phyloP scores from a whole-genome alignment of 768 basidiomycete species.

The Collybia nuda region DNA sequence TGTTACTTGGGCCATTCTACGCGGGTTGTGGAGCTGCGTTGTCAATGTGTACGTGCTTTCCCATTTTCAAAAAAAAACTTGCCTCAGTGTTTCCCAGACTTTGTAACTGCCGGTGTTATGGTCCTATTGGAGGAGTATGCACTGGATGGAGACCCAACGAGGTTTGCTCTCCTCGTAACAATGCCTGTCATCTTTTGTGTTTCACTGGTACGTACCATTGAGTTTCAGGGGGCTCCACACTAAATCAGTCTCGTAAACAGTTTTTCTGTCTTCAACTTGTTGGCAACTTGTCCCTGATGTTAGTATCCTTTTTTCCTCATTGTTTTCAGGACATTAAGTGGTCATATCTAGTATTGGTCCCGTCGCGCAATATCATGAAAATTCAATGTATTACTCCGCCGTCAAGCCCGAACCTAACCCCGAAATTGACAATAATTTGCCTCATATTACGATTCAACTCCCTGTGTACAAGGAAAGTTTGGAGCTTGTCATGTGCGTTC shows the following conservation, averaged over 20 bases:
- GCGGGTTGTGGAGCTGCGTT: conserved; percentile 67
- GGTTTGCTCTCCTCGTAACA: conserved; percentile 68
- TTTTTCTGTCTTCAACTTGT: conserved; percentile 78
- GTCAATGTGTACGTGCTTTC: conserved; percentile 49
- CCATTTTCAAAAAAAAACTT: background rate
- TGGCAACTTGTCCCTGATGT: conserved; percentile 62
- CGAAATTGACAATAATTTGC: conserved; percentile 65
- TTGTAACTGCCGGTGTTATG: conserved; percentile 57
- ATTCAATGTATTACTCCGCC: conserved; percentile 82
- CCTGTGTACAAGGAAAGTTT: conserved; percentile 88
- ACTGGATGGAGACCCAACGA: conserved; percentile 57
- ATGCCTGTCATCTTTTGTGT: conserved; percentile 76
- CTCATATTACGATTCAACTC: conserved; percentile 79
- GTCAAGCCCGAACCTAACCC: conserved; percentile 64
- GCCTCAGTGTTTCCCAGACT: conserved; percentile 34
- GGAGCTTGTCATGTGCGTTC: conserved; percentile 66
- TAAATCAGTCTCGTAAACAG: conserved; percentile 27
- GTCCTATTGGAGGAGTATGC: conserved; percentile 67
- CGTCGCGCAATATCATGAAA: conserved; percentile 80
- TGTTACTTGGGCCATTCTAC: conserved; percentile 69
- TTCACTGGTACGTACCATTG: conserved; percentile 57
- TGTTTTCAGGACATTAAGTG: conserved; percentile 8
- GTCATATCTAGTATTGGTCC: conserved; percentile 57
- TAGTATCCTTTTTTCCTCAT: conserved; percentile 9
- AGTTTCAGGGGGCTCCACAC: background rate